Evolutionary conservation across 352 stramenopile genomes (phyloP).

Genomic region (Pythium sp.): DNA sequence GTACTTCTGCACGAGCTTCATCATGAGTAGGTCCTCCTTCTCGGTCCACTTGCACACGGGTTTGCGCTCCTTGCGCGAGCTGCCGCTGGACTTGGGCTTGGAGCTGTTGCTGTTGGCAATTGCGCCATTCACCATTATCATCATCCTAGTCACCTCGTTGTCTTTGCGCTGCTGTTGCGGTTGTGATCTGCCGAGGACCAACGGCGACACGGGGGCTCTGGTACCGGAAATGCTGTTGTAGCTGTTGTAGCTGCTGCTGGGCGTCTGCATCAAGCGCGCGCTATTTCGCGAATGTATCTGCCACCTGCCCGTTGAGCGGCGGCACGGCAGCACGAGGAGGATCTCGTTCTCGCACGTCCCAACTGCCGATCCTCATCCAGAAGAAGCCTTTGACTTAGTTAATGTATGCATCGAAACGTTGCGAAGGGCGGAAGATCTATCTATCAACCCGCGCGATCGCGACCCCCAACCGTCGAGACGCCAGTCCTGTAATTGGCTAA

Average conservation of each 20-base stretch:
- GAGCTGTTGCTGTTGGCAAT: not conserved
- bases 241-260: not conserved
- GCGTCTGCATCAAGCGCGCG: slow-evolving; percentile 6
- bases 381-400: slow-evolving; percentile 28
- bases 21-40: slow-evolving; percentile 88
- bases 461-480: slow-evolving; percentile 9
- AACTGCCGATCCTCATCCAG: slow-evolving; percentile 42
- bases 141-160: not conserved
- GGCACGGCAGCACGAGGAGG: not conserved
- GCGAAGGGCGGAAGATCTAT: slow-evolving; percentile 26
- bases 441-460: slow-evolving; percentile 23
- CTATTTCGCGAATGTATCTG: slow-evolving; percentile 19
- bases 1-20: slow-evolving; percentile 86
- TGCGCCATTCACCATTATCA: not conserved
- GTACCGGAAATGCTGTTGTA: not conserved
- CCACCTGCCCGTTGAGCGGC: slow-evolving; percentile 27
- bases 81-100: not conserved
- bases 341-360: slow-evolving; percentile 11
- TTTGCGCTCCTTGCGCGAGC: slow-evolving; percentile 62
- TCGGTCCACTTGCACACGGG: slow-evolving; percentile 84
- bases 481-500: not conserved
- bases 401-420: slow-evolving; percentile 47
- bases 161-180: not conserved
- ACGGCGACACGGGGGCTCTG: not conserved
- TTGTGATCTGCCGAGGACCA: not conserved